Evolutionary conservation across 1,284 basidiomycete species (phyloP).

Genomic region (Sphaerobolus stellatus): DNA sequence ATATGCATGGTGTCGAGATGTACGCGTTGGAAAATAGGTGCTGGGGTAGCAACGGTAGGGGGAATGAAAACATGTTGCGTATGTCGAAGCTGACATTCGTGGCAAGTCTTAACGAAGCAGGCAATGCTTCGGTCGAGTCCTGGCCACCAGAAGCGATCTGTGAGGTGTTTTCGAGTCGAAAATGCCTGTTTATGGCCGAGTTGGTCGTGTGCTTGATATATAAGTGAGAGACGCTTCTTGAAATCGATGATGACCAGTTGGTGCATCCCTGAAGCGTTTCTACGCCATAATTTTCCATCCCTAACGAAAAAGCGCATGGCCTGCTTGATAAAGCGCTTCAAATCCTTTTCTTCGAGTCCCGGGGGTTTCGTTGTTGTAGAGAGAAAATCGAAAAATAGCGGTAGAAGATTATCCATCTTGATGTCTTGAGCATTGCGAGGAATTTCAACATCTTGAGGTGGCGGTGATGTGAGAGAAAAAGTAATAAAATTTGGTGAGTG

Average conservation of each 20-base stretch:
- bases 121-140: conserved; percentile 26
- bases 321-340: conserved; percentile 15
- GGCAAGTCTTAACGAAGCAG: conserved; percentile 36
- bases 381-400: not conserved
- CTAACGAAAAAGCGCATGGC: conserved; percentile 23
- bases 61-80: conserved; percentile 29
- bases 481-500: not conserved
- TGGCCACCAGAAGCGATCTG: conserved; percentile 31
- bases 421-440: not conserved
- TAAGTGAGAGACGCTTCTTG: conserved; percentile 3
- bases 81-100: conserved; percentile 33
- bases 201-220: conserved; percentile 24
- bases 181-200: conserved; percentile 26
- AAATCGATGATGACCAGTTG: conserved; percentile 18
- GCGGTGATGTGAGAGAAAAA: not conserved
- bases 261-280: conserved; percentile 15
- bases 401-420: not conserved
- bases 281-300: conserved; percentile 21
- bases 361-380: not conserved
- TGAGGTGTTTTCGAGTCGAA: conserved; percentile 7
- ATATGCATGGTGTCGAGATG: conserved; percentile 35
- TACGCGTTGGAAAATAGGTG: conserved; percentile 31
- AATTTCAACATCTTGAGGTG: not conserved
- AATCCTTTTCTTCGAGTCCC: conserved; percentile 11
- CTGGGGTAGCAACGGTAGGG: conserved; percentile 29